These are phyloP conservation scores for Yarrowia galli DNA, from an alignment of 1,139 yeast species.

Conservation along the genomic window DNA sequence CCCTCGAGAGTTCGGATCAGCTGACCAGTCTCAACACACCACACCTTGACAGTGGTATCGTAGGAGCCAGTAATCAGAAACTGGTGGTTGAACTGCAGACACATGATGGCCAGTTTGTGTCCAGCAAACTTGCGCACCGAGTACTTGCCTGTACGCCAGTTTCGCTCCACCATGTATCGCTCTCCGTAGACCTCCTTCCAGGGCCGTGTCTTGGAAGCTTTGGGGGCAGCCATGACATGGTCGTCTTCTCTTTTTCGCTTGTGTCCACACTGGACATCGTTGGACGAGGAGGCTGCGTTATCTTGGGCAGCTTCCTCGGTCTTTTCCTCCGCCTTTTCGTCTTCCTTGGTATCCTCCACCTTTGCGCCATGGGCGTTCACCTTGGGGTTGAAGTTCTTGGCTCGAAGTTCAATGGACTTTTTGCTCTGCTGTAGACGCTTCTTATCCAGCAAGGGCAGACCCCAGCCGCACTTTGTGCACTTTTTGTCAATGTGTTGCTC, in stretches of 20 bases:
- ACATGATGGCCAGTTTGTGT: slow-evolving; percentile 86
- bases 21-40: slow-evolving; percentile 85
- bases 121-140: slow-evolving; percentile 72
- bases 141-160: slow-evolving; percentile 89
- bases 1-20: slow-evolving; percentile 79
- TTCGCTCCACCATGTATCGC: slow-evolving; percentile 85
- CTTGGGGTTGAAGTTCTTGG: slow-evolving; percentile 36
- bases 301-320: not conserved
- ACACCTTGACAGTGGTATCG: slow-evolving; percentile 85
- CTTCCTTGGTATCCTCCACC: not conserved
- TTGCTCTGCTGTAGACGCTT: slow-evolving; percentile 50
- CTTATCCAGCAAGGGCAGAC: slow-evolving; percentile 78
- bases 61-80: slow-evolving; percentile 89
- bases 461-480: slow-evolving; percentile 99
- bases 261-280: slow-evolving; percentile 14
- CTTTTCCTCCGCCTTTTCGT: not conserved
- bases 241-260: slow-evolving; percentile 40
- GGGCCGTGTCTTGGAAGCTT: slow-evolving; percentile 64
- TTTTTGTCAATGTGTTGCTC: slow-evolving; percentile 97
- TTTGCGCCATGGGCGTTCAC: not conserved
- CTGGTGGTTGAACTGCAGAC: slow-evolving; percentile 81
- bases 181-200: slow-evolving; percentile 97
- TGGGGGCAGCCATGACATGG: slow-evolving; percentile 25
- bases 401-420: slow-evolving; percentile 48
- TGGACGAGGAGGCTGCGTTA: not conserved